A percentile compares a stretch with the other conserved stretches of the same genome.
phyloP scores from a whole-genome alignment of 768 basidiomycete species.

The Collybiopsis confluens region DNA sequence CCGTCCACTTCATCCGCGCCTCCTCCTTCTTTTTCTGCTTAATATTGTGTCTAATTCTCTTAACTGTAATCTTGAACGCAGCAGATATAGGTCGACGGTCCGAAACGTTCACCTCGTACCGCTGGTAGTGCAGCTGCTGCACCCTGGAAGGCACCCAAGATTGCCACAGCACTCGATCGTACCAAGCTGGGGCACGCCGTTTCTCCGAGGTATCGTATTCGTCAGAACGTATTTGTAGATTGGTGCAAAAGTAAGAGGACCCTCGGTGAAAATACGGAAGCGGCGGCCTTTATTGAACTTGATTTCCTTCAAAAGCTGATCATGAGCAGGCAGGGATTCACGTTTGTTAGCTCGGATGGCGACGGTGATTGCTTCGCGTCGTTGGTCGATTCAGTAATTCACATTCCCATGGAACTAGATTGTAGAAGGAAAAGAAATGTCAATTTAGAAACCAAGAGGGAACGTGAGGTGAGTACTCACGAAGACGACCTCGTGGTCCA shows the following conservation, averaged over 20 bases:
- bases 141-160: conserved; percentile 55
- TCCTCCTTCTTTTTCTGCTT: conserved; percentile 53
- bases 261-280: conserved; percentile 78
- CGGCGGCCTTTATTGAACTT: conserved; percentile 84
- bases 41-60: conserved; percentile 58
- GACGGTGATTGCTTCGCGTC: conserved; percentile 76
- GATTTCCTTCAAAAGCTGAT: conserved; percentile 90
- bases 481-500: conserved; percentile 94
- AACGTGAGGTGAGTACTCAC: conserved; percentile 44
- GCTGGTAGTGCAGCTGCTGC: conserved; percentile 60
- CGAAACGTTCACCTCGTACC: conserved; percentile 85
- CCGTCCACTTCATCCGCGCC: conserved; percentile 53
- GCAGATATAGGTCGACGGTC: conserved; percentile 90
- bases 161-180: conserved; percentile 88
- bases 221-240: conserved; percentile 89
- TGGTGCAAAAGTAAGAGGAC: conserved; percentile 76
- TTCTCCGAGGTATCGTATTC: conserved; percentile 90
- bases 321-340: conserved; percentile 61
- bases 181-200: conserved; percentile 89
- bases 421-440: not conserved
- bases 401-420: conserved; percentile 83
- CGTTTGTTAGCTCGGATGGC: conserved; percentile 67
- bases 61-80: conserved; percentile 69
- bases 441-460: not conserved
- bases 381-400: conserved; percentile 96